Base-by-base conservation (phyloP, 2,329 filamentous ascomycete species). In the Epichloe aotearoae region DNA sequence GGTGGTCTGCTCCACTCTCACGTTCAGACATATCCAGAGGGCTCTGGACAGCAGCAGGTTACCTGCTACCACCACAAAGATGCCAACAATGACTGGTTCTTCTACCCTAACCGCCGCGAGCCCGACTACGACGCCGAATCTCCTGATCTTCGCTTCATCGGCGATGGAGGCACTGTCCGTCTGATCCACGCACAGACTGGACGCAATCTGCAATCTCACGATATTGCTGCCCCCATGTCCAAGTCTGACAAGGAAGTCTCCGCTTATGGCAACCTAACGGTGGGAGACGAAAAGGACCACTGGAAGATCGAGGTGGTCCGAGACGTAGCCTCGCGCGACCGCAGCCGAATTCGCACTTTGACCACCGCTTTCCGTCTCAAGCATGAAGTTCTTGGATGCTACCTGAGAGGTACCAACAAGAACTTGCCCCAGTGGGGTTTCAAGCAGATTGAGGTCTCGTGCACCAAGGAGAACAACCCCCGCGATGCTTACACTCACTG, bases 11-110 rank as follows among this genome's bases (percentile, higher is more conserved):
- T 97, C 44, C 91, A 97, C 71, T 96, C 90, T 41, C 93, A 97
- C 74, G 80, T 96, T 55, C 91, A 97, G 70, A 96, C 89, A 8
- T 97, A 88, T 66, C 91, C 91, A 0, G 90, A 96, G 64, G 93
- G 91, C 34, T 97, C 93, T 38, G 73, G 73, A 49, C 93, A 98
- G 70, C 94, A 98, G 69, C 93, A 98, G 67, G 84, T 98, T 55
- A 98, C 93, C 55, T 98, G 94, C 75, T 98, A 98, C 71, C 93
- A 98, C 71, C 93, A 98, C 76, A 98, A 98, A 68, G 93, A 98
- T 74, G 79, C 91, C 66, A 98, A 98, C 79, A 98, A 98, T 67
- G 93, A 98, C 67, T 98, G 93, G 93, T 95, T 94, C 72, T 90
- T 98, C 70, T 96, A 96, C 67, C 93, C 93, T 26, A 95, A 91